phyloP scores from a whole-genome alignment of 164 flowering plant genomes.

The Vitis cinerea region DNA sequence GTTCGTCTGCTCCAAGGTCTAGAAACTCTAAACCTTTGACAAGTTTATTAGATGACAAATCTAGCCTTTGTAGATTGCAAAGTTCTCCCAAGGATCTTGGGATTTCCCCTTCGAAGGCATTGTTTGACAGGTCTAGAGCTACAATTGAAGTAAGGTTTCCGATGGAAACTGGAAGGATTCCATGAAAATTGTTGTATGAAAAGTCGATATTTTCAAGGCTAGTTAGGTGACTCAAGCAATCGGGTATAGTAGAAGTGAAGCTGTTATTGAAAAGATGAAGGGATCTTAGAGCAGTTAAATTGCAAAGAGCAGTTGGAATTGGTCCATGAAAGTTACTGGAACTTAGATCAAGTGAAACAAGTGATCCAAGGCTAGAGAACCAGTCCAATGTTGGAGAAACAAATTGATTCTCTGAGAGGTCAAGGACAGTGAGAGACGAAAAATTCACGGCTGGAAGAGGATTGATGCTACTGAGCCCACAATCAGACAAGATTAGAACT shows the following conservation, averaged over 20 bases:
- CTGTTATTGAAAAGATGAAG: constrained; percentile 1
- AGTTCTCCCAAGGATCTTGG: constrained; percentile 7
- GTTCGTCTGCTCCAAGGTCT: no score
- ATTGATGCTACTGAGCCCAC: not conserved
- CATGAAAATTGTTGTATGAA: no score
- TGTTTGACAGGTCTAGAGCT: not conserved
- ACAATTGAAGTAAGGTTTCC: constrained; percentile 7
- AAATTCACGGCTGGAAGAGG: not conserved
- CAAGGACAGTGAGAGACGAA: constrained; percentile 5
- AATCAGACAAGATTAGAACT: not conserved
- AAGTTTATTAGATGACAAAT: no score
- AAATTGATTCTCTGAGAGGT: not conserved
- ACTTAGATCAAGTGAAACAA: not conserved
- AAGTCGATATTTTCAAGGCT: not conserved
- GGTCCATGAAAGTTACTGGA: not conserved
- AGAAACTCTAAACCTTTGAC: no score
- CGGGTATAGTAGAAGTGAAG: constrained; percentile 7
- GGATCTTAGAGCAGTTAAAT: constrained; percentile 5
- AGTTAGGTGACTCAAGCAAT: not conserved
- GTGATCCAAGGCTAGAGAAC: not conserved
- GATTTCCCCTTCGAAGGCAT: constrained; percentile 2
- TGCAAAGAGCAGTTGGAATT: constrained; percentile 1
- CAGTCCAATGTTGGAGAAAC: not conserved
- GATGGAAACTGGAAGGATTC: not conserved
- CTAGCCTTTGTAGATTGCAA: not conserved